phyloP scores from a whole-genome alignment of 2,329 filamentous ascomycete genomes.

The Fusarium virguliforme region DNA sequence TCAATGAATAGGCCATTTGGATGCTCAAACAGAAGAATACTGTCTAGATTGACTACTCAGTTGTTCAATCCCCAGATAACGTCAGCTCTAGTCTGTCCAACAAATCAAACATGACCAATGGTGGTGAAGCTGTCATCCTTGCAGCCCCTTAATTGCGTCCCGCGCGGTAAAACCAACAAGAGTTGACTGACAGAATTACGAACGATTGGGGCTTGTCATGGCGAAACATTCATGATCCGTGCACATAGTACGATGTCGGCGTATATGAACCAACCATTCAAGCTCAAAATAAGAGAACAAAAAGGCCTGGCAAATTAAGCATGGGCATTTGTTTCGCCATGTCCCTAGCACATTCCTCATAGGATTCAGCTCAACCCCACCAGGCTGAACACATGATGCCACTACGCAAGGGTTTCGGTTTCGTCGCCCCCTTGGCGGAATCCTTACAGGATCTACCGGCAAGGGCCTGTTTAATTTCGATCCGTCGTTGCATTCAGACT shows the following conservation, averaged over 20 bases:
- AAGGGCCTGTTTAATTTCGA: conserved; percentile 9
- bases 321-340: conserved; percentile 2
- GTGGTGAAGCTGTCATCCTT: neutral
- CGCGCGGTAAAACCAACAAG: neutral
- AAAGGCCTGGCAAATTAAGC: neutral
- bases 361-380: conserved; percentile 1
- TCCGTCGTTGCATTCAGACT: neutral
- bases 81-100: neutral
- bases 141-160: conserved; percentile 5
- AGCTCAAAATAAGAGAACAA: neutral
- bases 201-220: neutral
- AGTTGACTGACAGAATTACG: conserved; percentile 2
- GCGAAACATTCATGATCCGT: neutral
- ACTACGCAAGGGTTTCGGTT: neutral
- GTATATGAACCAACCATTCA: neutral
- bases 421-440: neutral
- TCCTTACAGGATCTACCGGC: conserved; percentile 6
- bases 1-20: neutral
- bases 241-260: conserved; percentile 1
- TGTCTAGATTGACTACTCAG: too few relatives aligned
- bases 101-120: neutral
- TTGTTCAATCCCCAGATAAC: neutral
- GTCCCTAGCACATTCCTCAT: neutral
- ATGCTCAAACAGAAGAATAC: neutral
- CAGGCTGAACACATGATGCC: conserved; percentile 7